Base-by-base conservation (phyloP, 169 alveolate species). In the Cryptosporidium ryanae region DNA sequence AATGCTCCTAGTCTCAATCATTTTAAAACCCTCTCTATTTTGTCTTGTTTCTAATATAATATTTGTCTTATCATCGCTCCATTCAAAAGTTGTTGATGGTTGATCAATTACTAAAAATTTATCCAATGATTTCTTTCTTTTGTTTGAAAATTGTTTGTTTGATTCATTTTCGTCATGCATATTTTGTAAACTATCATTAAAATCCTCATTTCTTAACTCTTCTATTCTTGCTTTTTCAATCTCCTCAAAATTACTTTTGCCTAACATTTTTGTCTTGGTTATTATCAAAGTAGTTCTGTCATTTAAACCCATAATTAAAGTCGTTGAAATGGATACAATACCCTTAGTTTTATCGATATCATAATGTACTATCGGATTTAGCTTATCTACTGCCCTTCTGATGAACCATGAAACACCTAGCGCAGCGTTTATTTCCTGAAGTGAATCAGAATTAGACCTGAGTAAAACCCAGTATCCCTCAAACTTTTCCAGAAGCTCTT, bases 381-480 rank as follows among this genome's bases (percentile, higher is more conserved):
- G 27, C 43, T 76, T 76, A 21, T 76, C 87, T 5, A 76, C 76
- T 23, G 87, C 87, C 38, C 87, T 76, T 23, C 87, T 55, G 15
- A 76, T 76, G 27, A 76, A 59, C 87, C 87, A 76, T 18, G 87
- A 76, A n/a, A 76, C 87, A 12, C 87, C 87, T 31, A 76, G 32
- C 43, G 87, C 87, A 27, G 87, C 87, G 34, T 76, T 76, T 15
- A 76, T 55, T 76, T 76, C 87, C 43, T 76, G 87, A 3, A 76
- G 64, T 21, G 87, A 76, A 31, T 76, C 87, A 38, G 87, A 76
- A 76, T 76, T 55, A 21, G 68, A 59, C 43, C 71, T 76, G n/a
- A 76, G 52, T 12, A 76, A 70, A 61, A 55, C 48, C 87, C 87
- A 76, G 32, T 59, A 76, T 27, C 87, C 87, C 59, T 61, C 64